phyloP scores from a whole-genome alignment of 1,139 yeast species.

The Suhomyces taliae region DNA sequence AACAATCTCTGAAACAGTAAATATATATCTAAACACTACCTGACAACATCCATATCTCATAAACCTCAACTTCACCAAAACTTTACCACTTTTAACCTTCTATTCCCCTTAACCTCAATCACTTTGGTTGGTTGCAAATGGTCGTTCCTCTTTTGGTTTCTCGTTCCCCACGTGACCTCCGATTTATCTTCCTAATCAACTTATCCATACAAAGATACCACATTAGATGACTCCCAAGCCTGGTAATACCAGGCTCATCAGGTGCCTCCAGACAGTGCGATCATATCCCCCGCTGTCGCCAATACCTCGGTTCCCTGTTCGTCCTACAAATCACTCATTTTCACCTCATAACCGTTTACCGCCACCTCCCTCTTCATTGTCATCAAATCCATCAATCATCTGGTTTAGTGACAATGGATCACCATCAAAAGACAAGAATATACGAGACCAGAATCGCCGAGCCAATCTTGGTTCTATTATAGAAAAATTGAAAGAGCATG shows the following conservation, averaged over 20 bases:
- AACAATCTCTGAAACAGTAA: too few relatives aligned
- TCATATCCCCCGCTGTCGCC: background rate
- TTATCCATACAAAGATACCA: background rate
- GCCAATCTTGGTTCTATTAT: slow-evolving; percentile 66
- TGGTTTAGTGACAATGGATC: background rate
- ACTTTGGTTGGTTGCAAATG: too few relatives aligned
- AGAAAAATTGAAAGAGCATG: slow-evolving; percentile 48
- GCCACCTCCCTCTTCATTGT: background rate
- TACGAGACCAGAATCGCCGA: slow-evolving; percentile 25
- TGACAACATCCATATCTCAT: too few relatives aligned
- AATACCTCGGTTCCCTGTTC: background rate
- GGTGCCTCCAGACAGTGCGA: background rate
- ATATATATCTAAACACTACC: too few relatives aligned
- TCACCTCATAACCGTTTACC: background rate
- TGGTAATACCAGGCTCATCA: background rate
- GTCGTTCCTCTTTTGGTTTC: too few relatives aligned
- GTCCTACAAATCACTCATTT: background rate
- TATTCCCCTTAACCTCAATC: too few relatives aligned
- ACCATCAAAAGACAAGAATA: background rate
- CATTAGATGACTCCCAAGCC: background rate
- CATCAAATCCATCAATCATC: background rate
- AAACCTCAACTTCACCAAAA: too few relatives aligned
- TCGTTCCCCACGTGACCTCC: background rate
- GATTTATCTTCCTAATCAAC: background rate
- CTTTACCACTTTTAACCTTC: too few relatives aligned